Conservation (phyloP, 2,329 filamentous ascomycete genomes). For the Shiraia bambusicola region DNA sequence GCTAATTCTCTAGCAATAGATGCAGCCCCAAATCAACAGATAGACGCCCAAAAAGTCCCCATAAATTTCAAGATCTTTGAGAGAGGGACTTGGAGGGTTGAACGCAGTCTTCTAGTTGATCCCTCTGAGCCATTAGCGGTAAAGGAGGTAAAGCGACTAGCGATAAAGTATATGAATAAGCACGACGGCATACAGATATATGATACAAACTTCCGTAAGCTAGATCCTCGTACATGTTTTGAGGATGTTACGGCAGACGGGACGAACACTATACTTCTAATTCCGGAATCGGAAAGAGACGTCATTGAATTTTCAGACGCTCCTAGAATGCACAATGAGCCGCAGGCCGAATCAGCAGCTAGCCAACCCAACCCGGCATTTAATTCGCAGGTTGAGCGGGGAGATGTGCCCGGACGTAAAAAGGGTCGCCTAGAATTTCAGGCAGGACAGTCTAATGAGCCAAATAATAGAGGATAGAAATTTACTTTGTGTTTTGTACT, state of each 20-base stretch:
- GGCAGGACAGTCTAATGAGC: too few relatives aligned
- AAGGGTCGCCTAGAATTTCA: too few relatives aligned
- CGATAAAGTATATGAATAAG: conserved; percentile 11
- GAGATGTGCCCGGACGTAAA: too few relatives aligned
- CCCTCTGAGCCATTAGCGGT: conserved; percentile 1
- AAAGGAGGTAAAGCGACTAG: conserved; percentile 8
- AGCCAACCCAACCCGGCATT: too few relatives aligned
- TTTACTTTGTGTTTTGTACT: too few relatives aligned
- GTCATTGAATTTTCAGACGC: too few relatives aligned
- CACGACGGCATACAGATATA: conserved; percentile 9
- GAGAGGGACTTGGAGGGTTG: neutral
- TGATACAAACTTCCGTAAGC: conserved; percentile 9
- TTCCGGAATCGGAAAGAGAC: too few relatives aligned
- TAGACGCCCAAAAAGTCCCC: neutral
- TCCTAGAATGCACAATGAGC: too few relatives aligned
- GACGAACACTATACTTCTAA: neutral
- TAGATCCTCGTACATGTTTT: conserved; percentile 9
- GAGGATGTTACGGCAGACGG: conserved; percentile 8
- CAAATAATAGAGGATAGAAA: too few relatives aligned
- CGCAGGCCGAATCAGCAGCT: too few relatives aligned
- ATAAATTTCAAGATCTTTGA: conserved; percentile 1
- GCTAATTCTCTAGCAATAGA: neutral
- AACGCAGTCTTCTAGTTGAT: neutral
- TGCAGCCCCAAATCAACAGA: neutral
- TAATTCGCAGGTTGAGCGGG: too few relatives aligned